Conservation (phyloP, 176 grass and related monocot species). For the Avena sativa region DNA sequence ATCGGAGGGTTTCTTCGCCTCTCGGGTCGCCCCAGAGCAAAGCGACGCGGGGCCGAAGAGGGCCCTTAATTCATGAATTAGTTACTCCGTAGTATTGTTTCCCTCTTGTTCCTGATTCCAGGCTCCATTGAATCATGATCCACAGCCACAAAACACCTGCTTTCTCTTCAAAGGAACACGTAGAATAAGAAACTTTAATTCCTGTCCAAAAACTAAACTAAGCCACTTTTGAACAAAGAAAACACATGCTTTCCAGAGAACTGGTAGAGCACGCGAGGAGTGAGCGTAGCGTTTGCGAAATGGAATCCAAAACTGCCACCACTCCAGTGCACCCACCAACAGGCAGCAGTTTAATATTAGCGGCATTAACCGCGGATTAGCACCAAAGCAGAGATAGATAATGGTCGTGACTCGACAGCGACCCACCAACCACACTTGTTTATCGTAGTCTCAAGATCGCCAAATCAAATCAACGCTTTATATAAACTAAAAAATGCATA, state of each 20-base stretch:
- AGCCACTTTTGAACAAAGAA: neutral
- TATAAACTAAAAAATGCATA: neutral
- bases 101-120: neutral
- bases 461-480: neutral
- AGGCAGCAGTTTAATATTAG: neutral
- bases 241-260: neutral
- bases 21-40: too few relatives aligned
- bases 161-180: neutral
- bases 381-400: slow-evolving; percentile 11
- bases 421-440: slow-evolving; percentile 7
- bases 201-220: neutral
- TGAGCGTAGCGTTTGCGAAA: neutral
- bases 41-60: too few relatives aligned
- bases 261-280: neutral
- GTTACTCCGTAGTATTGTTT: neutral
- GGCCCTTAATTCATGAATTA: too few relatives aligned
- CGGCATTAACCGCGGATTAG: neutral
- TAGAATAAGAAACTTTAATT: neutral
- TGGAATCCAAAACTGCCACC: slow-evolving; percentile 2
- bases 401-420: slow-evolving; percentile 15
- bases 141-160: neutral
- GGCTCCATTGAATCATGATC: neutral
- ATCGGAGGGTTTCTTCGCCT: too few relatives aligned
- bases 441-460: neutral
- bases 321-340: neutral